Conservation (phyloP, 352 stramenopile genomes). For the Globisporangium ultimum region DNA sequence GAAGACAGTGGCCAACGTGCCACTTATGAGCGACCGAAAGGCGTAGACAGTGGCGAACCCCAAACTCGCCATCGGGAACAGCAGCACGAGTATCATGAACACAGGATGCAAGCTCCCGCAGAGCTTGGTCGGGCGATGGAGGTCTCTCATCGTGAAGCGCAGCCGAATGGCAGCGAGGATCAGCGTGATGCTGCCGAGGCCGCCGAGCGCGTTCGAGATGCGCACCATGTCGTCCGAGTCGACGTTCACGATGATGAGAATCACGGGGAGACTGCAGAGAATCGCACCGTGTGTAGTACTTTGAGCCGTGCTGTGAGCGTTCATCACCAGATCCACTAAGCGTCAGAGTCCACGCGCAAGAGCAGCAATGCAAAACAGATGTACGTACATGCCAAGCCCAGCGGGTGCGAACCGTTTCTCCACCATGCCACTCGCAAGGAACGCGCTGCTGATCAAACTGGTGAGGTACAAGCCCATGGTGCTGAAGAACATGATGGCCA, state of each 20-base stretch:
- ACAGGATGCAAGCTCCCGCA: constrained; percentile 28
- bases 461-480: constrained; percentile 45
- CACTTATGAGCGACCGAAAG: constrained; percentile 40
- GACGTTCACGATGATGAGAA: constrained; percentile 54
- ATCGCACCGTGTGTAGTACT: constrained; percentile 36
- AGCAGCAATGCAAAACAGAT: background rate
- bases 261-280: constrained; percentile 53
- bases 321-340: background rate
- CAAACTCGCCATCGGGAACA: constrained; percentile 30
- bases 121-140: constrained; percentile 39
- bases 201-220: constrained; percentile 49
- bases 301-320: constrained; percentile 19
- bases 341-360: background rate
- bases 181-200: constrained; percentile 37
- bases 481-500: constrained; percentile 28
- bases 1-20: constrained; percentile 36
- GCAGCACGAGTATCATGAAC: constrained; percentile 30
- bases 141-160: constrained; percentile 29
- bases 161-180: constrained; percentile 37
- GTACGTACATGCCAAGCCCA: constrained; percentile 36
- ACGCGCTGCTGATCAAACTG: constrained; percentile 40
- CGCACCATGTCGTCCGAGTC: constrained; percentile 46
- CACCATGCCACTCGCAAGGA: constrained; percentile 53
- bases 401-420: constrained; percentile 42
- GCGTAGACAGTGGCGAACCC: constrained; percentile 32